Evolutionary conservation across 768 basidiomycete species (phyloP).

Genomic region (Gautieria morchelliformis): DNA sequence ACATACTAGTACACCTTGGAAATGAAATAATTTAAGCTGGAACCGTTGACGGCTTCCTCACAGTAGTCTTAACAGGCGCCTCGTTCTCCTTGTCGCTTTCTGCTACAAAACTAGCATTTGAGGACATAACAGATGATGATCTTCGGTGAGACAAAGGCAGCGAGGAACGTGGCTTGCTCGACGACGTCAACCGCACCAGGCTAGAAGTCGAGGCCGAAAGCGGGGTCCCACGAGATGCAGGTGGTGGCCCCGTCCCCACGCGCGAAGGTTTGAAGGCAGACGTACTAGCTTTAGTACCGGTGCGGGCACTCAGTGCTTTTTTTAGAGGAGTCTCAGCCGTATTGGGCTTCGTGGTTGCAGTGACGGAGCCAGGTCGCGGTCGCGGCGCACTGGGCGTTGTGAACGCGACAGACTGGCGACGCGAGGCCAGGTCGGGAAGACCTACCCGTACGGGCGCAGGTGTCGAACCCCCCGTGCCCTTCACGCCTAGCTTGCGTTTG

Average conservation of each 20-base stretch:
- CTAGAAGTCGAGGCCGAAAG: neutral
- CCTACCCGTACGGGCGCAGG: conserved; percentile 33
- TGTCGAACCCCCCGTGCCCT: conserved; percentile 46
- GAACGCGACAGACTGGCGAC: conserved; percentile 49
- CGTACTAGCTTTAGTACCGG: neutral
- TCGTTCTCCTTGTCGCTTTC: conserved; percentile 7
- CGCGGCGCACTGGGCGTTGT: conserved; percentile 41
- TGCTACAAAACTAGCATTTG: conserved; percentile 11
- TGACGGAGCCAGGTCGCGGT: conserved; percentile 50
- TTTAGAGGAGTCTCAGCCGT: conserved; percentile 2
- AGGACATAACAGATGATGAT: conserved; percentile 10
- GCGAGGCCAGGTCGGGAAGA: conserved; percentile 28
- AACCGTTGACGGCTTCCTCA: neutral
- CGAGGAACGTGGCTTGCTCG: neutral
- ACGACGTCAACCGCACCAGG: neutral
- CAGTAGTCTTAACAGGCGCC: neutral
- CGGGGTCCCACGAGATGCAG: neutral
- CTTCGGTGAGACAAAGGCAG: neutral
- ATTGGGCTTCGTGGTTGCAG: conserved; percentile 25
- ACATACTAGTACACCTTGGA: neutral
- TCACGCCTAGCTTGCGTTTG: conserved; percentile 52
- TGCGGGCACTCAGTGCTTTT: neutral
- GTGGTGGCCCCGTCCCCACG: neutral
- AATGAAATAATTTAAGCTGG: conserved; percentile 3
- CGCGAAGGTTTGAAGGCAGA: conserved; percentile 1